Evolutionary conservation across 108 stramenopile genomes (phyloP), one percentile per base, ranked within the genome.

Genomic region (Cyclostephanos tholiformis): DNA sequence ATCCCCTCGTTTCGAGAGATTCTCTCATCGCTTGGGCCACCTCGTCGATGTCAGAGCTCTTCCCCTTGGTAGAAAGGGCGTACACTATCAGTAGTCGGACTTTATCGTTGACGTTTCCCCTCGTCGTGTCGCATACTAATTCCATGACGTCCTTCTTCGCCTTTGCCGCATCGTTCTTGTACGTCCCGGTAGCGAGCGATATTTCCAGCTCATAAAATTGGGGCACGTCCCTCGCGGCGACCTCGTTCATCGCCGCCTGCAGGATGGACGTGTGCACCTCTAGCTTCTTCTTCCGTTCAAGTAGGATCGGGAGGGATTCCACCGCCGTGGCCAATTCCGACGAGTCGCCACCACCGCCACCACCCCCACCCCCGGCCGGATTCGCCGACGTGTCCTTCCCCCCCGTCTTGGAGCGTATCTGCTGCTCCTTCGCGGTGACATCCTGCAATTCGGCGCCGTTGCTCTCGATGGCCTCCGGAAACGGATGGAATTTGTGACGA

Each of bases 401-500:
- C 2, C 74, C 80, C 5, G 88, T 86, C 63, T 87, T 89, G 75
- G 85, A 84, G 25, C 94, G 90, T 59, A 93, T 90, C 51, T 85
- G 88, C 71, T 86, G 82, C 73, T 97, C 92, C 43, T 83, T 80
- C 8, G 73, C 75, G 0, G 89, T 88, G 44, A 98, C 96, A 59
- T 94, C 92, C 74, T 98, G 93, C 62, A 99, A 90, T 60, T 97
- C 98, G 9, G 86, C 64, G 19, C 95, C 96, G 71, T 98, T 97
- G 60, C 89, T 89, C 66, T 99, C 98, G 65, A 99, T 97, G 9
- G 97, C 99, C 65, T 97, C 97, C 3, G 99, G 98, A 67, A 99
- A 98, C 5, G 96, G 92, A 51, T 91, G 80, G 73, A 96, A 98
- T 72, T 96, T 96, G 73, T 97, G 94, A n/a, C 82, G 74, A 51